Percentiles rank a stretch among this genome's conserved stretches.
phyloP scores from a whole-genome alignment of 2,329 filamentous ascomycete genomes.

The Didymella pomorum region DNA sequence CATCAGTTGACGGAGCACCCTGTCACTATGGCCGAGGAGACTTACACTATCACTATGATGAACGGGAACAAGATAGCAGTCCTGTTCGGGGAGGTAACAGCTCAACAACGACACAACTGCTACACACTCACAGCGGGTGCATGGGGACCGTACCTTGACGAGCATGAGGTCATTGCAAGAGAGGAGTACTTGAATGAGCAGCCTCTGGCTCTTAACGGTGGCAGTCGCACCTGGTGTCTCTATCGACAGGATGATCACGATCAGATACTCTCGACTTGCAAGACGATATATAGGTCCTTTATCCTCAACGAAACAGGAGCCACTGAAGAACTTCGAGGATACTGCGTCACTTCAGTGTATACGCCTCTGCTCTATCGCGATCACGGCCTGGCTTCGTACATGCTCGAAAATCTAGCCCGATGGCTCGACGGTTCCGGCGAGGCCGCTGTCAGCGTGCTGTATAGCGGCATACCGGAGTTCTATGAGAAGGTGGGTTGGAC shows the following conservation, averaged over 20 bases:
- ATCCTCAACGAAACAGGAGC: not conserved
- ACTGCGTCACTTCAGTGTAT: conserved; percentile 11
- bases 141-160: conserved; percentile 8
- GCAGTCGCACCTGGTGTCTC: conserved; percentile 14
- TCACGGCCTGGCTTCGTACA: conserved; percentile 13
- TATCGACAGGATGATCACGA: conserved; percentile 4
- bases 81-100: conserved; percentile 11
- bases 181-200: conserved; percentile 1
- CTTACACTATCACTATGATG: not conserved
- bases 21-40: not conserved
- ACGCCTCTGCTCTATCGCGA: conserved; percentile 8
- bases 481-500: conserved; percentile 8
- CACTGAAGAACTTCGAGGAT: not conserved
- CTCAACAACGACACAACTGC: conserved; percentile 5
- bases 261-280: conserved; percentile 11
- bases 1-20: not conserved
- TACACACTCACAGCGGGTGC: conserved; percentile 9
- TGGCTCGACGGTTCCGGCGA: conserved; percentile 14
- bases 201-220: conserved; percentile 2
- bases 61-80: not conserved
- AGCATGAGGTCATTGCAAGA: conserved; percentile 8
- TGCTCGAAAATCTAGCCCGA: conserved; percentile 8
- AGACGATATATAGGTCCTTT: conserved; percentile 5
- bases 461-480: conserved; percentile 9
- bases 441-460: conserved; percentile 9